Evolutionary conservation across 1,139 yeast genomes (phyloP).

Genomic region (Lodderomyces beijingensis): DNA sequence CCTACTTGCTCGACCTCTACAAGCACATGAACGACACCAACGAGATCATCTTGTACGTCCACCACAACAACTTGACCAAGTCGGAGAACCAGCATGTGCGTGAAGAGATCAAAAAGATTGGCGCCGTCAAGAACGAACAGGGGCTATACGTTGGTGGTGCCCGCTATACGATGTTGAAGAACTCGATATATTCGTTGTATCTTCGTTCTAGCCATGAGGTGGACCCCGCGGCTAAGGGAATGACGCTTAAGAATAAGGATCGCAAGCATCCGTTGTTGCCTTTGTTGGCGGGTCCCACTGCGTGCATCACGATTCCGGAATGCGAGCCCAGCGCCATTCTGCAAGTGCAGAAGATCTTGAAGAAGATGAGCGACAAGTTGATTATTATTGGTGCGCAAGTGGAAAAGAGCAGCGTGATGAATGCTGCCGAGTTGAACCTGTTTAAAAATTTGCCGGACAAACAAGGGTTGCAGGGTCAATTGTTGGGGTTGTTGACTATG

Average conservation of each 20-base stretch:
- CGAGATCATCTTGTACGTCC: conserved; percentile 70
- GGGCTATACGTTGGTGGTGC: conserved; percentile 46
- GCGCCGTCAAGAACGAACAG: not conserved
- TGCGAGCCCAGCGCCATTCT: conserved; percentile 69
- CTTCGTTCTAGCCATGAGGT: conserved; percentile 61
- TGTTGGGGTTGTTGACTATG: conserved; percentile 78
- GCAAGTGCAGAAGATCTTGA: conserved; percentile 56
- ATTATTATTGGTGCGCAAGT: conserved; percentile 82
- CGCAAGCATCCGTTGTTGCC: conserved; percentile 62
- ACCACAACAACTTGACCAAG: conserved; percentile 76
- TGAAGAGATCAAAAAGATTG: conserved; percentile 46
- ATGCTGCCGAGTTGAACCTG: conserved; percentile 48
- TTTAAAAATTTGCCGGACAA: conserved; percentile 74
- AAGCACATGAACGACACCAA: conserved; percentile 63
- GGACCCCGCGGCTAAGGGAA: conserved; percentile 73
- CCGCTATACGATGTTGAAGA: conserved; percentile 58
- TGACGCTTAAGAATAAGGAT: conserved; percentile 41
- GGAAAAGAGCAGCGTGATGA: conserved; percentile 50
- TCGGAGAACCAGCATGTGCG: conserved; percentile 63
- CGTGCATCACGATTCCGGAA: conserved; percentile 64
- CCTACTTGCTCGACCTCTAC: conserved; percentile 77
- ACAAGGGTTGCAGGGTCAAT: conserved; percentile 70
- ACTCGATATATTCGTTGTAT: conserved; percentile 64
- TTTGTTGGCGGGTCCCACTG: conserved; percentile 80
- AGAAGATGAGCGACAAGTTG: conserved; percentile 64